Evolutionary conservation across 306 rosid species (phyloP).

Genomic region (Rosa chinensis): DNA sequence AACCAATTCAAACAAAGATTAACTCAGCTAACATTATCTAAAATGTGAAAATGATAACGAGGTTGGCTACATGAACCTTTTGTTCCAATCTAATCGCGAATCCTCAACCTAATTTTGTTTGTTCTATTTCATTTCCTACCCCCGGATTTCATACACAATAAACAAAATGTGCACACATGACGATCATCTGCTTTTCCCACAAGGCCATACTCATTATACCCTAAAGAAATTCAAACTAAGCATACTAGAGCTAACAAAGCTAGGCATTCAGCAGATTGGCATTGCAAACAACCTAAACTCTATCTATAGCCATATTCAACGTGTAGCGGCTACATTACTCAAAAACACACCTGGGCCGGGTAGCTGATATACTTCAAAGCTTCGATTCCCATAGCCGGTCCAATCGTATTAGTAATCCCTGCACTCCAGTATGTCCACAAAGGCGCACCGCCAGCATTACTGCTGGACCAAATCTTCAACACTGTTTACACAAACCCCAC

Average conservation of each 20-base stretch:
- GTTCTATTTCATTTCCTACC: background rate
- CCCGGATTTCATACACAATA: background rate
- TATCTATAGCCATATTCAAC: background rate
- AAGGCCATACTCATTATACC: background rate
- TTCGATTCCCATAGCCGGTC: conserved; percentile 99
- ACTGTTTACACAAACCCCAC: conserved; percentile 45
- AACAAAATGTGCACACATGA: background rate
- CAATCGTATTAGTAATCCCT: conserved; percentile 95
- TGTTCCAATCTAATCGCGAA: background rate
- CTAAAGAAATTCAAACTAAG: background rate
- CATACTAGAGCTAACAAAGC: background rate
- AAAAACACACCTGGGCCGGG: conserved; percentile 82
- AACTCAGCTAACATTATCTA: background rate
- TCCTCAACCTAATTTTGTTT: background rate
- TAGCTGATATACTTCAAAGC: conserved; percentile 95
- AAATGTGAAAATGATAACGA: background rate
- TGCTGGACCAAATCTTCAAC: conserved; percentile 73
- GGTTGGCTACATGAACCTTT: background rate
- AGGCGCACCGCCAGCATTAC: conserved; percentile 77
- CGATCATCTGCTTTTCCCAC: background rate
- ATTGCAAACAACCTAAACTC: conserved; percentile 2
- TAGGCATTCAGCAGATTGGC: background rate
- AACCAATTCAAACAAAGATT: background rate
- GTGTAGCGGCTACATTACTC: background rate
- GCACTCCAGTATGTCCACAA: conserved; percentile 95